phyloP scores from a whole-genome alignment of 2,329 filamentous ascomycete genomes.

The Chalara sp. region DNA sequence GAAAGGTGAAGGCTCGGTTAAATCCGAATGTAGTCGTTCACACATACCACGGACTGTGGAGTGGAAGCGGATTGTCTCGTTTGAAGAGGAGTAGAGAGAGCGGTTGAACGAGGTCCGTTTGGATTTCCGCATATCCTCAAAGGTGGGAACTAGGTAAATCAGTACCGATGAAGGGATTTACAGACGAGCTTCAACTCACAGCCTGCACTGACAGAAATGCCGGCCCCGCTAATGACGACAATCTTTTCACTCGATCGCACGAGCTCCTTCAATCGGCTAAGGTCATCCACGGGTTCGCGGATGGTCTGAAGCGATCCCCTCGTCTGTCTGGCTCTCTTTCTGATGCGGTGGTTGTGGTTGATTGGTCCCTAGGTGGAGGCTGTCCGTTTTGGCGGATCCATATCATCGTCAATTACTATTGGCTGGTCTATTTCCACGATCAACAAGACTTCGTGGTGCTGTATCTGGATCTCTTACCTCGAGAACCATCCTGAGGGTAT shows the following conservation, averaged over 20 bases:
- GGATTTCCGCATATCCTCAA: constrained; percentile 16
- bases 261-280: constrained; percentile 9
- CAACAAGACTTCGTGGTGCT: constrained; percentile 9
- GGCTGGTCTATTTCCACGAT: constrained; percentile 9
- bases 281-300: constrained; percentile 6
- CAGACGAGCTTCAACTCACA: constrained; percentile 23
- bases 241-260: constrained; percentile 17
- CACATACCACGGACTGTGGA: constrained; percentile 11
- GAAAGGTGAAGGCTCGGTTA: constrained; percentile 11
- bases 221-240: constrained; percentile 15
- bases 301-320: constrained; percentile 8
- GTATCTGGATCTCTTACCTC: constrained; percentile 9
- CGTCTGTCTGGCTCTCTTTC: constrained; percentile 7
- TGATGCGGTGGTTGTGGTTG: constrained; percentile 6
- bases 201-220: constrained; percentile 13
- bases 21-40: constrained; percentile 10
- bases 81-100: constrained; percentile 14
- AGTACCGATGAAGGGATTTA: constrained; percentile 11
- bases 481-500: constrained; percentile 6
- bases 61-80: constrained; percentile 12
- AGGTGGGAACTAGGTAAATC: constrained; percentile 15
- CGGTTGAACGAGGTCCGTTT: constrained; percentile 14
- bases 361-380: constrained; percentile 9
- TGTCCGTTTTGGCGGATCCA: constrained; percentile 8
- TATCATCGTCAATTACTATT: constrained; percentile 10